Base-by-base conservation (phyloP, 768 basidiomycete species). In the Hericium rajendrae region DNA sequence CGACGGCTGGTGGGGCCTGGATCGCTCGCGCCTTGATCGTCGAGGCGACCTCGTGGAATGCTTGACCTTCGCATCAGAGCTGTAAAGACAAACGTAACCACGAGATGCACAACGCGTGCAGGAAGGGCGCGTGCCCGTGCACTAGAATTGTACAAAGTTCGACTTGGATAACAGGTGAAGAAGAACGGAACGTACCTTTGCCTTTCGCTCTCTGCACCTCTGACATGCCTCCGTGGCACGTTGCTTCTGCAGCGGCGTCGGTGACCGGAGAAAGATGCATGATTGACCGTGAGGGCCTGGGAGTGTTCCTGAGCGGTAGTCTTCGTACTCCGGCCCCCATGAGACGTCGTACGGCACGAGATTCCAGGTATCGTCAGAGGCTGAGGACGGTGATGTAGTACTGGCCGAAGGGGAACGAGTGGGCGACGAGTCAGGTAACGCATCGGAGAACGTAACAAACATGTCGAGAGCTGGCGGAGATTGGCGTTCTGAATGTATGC, bases 311-410 rank as follows among this genome's bases (percentile, higher is more conserved):
- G 64, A 57, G 32, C 59, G 59, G 57, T 73, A 73, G 46, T 68
- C 63, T 51, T 64, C 66, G 59, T 72, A 73, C 37, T 66, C 66
- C 37, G 62, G 58, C 8, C 73, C 73, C 72, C 73, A 73, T 1
- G 73, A 70, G 16, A 74, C 69, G 60, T 74, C 66, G 62, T 74
- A 74, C 6, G 72, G 71, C 48, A 72, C 67, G 52, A 74, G 69
- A 53, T 73, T 70, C 73, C 73, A 74, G 41, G 64, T 62, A 37
- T 70, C 69, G 37, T 64, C 66, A 10, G 57, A 40, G 18, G 40
- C 13, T n/a, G 40, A 12, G 40, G 40, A 41, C 13, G n/a, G 40
- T n/a, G 40, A 41, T n/a, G 12, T n/a, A n/a, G 40, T 12, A 2
- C 13, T n/a, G 40, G 8, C 40, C 13, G 40, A 41, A 12, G 40